Evolutionary conservation across 2,329 filamentous ascomycete species (phyloP), one percentile per base, ranked within the genome.

Genomic region (Hymenoscyphus repandus): DNA sequence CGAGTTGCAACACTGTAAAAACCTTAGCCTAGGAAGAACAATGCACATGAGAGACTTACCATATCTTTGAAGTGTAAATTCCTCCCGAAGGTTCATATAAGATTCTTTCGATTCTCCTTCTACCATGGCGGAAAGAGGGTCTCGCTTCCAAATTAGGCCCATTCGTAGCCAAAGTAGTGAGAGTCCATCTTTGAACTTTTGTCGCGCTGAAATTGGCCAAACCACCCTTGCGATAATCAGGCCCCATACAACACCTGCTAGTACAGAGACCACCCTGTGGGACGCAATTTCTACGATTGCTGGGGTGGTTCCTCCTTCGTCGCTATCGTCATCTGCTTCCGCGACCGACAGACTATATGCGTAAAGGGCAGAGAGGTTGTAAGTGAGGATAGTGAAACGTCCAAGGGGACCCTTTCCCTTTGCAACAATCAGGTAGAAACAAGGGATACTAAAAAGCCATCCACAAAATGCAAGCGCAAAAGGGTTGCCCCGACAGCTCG

Each of bases 111-210:
- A 70, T 3, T 74, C 72, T 52, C 76, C 81, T 41, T 83, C 76
- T 1, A 83, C 72, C 49, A 96, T 77, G 6, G 85, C 81, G 4
- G 87, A 85, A 20, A 99, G 74, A 0, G 93, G 93, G 7, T 95
- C 92, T 40, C 91, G 83, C 70, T 92, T 95, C 93, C 93, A 99
- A 58, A 97, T 91, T 32, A 99, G 77, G 13, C 90, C 89, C 83
- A 99, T 91, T 52, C 95, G 88, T 6, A 99, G 77, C 80, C 93
- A 97, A 11, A 99, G 74, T n/a, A 96, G 76, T 27, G 89, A 88
- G 10, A 96, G 76, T 1, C 92, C 92, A 62, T 95, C 86, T 64
- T 93, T 90, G 62, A 97, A 84, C 69, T 95, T 95, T 56, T 79
- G 77, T 39, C 93, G 80, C 1, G 90, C 93, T 31, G 90, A 93